Base-by-base conservation (phyloP, 768 basidiomycete genomes). In the Amanita inopinata region DNA sequence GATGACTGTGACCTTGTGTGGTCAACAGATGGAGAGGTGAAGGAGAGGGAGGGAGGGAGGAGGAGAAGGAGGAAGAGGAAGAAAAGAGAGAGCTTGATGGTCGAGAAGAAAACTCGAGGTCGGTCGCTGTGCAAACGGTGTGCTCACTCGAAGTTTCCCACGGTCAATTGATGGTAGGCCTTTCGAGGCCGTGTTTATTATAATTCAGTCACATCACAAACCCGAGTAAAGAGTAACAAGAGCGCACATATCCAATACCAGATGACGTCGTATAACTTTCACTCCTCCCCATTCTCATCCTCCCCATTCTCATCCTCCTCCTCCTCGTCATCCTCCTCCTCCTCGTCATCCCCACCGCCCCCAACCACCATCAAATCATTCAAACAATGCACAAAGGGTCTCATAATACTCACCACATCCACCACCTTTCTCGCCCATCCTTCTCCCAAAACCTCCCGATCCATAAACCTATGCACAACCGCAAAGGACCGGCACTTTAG, bases 401-500 rank as follows among this genome's bases (percentile, higher is more conserved):
- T 65, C 53, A 82, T 65, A 1, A 85, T 65, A 17, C 51, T 58
- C 4, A 71, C 74, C 6, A 83, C 65, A 1, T 69, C 55, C 18
- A 69, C 66, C 4, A 94, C 56, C 18, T 70, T 68, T 25, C 81
- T 71, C 38, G 74, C 73, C 59, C 92, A 94, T 27, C 74, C 69
- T 0, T 74, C 67, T 2, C 62, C 57, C 1, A 88, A 61, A 2
- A 89, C 89, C 53, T 91, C 74, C 14, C 70, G 67, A 55, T 93
- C 90, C 1, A 66, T 66, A 58, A 92, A 91, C 37, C 57, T 56
- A 49, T 80, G 71, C 0, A 71, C 56, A 2, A 93, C 87, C 2
- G 72, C 80, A 24, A 89, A 76, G 12, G 80, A 79, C 18, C 90
- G 77, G 47, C 86, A 82, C 60, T 87, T 88, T 48, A 99, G 63